phyloP scores from a whole-genome alignment of 495 filamentous ascomycete species.

The Podospora appendiculata region DNA sequence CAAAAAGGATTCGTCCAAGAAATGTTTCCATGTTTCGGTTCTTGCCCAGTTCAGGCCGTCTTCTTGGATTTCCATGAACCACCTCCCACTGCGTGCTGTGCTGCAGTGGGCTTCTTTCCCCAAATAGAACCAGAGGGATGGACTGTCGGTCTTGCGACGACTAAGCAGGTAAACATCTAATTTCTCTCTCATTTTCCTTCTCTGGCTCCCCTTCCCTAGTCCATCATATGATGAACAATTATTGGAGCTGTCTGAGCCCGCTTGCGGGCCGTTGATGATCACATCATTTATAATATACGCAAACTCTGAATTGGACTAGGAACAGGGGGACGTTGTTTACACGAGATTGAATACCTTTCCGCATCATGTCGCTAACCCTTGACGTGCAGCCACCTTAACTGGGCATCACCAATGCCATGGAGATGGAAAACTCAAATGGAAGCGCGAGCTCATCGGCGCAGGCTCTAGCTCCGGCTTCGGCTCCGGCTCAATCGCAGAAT shows the following conservation, averaged over 20 bases:
- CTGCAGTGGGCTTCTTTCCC: background rate
- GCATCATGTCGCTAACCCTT: background rate
- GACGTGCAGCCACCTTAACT: background rate
- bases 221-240: constrained; percentile 38
- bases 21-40: background rate
- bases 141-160: background rate
- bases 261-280: constrained; percentile 41
- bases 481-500: constrained; percentile 17
- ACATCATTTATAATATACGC: constrained; percentile 33
- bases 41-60: background rate
- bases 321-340: too few species aligned
- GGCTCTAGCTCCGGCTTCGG: background rate
- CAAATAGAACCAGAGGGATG: background rate
- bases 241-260: constrained; percentile 97
- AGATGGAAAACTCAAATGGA: constrained; percentile 31
- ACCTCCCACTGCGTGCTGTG: background rate
- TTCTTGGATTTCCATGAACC: background rate
- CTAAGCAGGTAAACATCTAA: constrained; percentile 2
- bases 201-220: background rate
- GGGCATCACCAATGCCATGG: background rate
- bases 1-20: background rate
- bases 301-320: background rate
- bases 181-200: constrained; percentile 1
- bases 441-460: constrained; percentile 15
- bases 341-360: too few species aligned